Base-by-base conservation (phyloP, 345 rosid species). In the Kernera saxatilis region DNA sequence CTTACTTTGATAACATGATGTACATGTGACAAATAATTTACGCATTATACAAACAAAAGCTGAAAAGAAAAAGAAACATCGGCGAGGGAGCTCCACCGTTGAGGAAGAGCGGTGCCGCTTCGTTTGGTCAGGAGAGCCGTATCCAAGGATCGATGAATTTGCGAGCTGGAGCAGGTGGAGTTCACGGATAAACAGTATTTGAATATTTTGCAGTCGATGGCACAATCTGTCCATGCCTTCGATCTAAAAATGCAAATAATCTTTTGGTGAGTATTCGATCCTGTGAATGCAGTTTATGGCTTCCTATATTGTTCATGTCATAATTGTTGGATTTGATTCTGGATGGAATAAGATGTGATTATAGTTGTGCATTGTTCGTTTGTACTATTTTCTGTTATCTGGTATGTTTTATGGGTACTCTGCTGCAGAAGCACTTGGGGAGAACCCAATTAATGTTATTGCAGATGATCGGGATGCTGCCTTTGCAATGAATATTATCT, bases 141-240 rank as follows among this genome's bases (percentile, higher is more conserved):
- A 29, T 83, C 25, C 73, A 35, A 40, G 79, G 54, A 27, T 68
- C 73, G 64, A 59, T 36, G n/a, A 61, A 69, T 25, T 78, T 66
- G 15, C 73, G 77, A 36, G 80, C 60, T 49, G 73, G 64, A 52
- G 41, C 51, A 17, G 76, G 55, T 12, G 72, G 21, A 85, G 51
- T 88, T 91, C 63, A 79, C 84, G 1, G 85, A 91, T 49, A 83
- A 67, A 29, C 96, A 91, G 72, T 91, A 82, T 82, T 80, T 89
- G 81, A 91, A 88, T 72, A 94, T 94, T 18, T 84, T 94, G 77
- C 96, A 94, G 82, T 85, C 91, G 15, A 84, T 94, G 97, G 96
- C 95, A 35, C 99, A 94, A 66, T 77, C 96, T 44, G 93, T 94
- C 77, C 95, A 94, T 74, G 91, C 92, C 59, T 78, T 81, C 62